Evolutionary conservation across 2,329 filamentous ascomycete species (phyloP).

Genomic region (Lachnum nothofagi): DNA sequence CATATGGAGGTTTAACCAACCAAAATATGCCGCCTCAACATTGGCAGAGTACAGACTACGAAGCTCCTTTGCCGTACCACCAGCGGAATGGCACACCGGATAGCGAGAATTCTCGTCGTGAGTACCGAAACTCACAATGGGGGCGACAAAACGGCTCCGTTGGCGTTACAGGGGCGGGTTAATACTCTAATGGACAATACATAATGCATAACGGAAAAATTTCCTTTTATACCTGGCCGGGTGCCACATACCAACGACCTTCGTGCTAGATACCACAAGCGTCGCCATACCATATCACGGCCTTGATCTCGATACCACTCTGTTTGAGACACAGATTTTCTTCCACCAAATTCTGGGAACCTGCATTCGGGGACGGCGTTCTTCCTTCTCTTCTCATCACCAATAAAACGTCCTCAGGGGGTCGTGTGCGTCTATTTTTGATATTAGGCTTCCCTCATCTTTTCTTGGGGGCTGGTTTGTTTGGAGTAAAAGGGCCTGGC

Average conservation of each 20-base stretch:
- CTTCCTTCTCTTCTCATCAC: conserved; percentile 13
- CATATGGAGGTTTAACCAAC: conserved; percentile 34
- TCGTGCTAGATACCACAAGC: conserved; percentile 10
- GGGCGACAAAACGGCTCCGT: conserved; percentile 32
- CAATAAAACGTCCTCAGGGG: conserved; percentile 16
- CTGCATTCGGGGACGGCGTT: conserved; percentile 23
- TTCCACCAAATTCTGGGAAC: conserved; percentile 10
- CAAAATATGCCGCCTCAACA: conserved; percentile 48
- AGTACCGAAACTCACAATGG: conserved; percentile 33
- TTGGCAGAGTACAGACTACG: conserved; percentile 35
- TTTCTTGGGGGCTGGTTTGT: conserved; percentile 19
- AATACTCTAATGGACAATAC: conserved; percentile 8
- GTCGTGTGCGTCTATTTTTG: conserved; percentile 25
- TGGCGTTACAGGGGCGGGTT: conserved; percentile 31
- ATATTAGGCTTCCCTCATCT: conserved; percentile 19
- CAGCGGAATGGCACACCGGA: conserved; percentile 32
- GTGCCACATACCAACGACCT: conserved; percentile 15
- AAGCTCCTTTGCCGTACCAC: conserved; percentile 24
- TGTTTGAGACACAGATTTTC: conserved; percentile 12
- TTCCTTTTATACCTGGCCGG: conserved; percentile 18
- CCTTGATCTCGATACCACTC: conserved; percentile 13
- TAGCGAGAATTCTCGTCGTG: conserved; percentile 25
- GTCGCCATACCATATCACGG: conserved; percentile 16
- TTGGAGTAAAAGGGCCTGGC: conserved; percentile 28
- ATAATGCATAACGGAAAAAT: conserved; percentile 26